Base-by-base conservation (phyloP, 192 early-diverging fungal genomes). In the Podila verticillata region DNA sequence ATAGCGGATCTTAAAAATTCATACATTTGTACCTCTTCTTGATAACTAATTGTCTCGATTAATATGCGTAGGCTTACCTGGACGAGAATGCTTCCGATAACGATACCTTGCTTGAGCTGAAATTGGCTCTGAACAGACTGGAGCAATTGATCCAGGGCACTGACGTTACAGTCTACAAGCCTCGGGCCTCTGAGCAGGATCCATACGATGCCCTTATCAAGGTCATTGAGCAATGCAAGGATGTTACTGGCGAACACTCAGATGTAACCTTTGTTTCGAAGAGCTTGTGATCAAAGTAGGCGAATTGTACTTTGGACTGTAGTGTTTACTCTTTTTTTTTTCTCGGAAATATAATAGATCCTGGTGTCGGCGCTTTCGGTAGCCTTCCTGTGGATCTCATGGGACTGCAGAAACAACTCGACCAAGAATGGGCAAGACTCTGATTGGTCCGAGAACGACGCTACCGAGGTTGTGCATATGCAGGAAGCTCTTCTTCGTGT, bases 61-160 rank as follows among this genome's bases (percentile, higher is more conserved):
- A 22, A 54, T 54, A 4, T 51, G 20, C 20, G 24, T 54, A 54
- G 51, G 51, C n/a, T 19, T 62, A 63, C 4, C 56, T 61, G 56
- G 70, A 80, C 15, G 59, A 48, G 7, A 64, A 71, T 56, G 30
- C 57, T 47, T 15, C 65, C 0, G 69, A 68, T 3, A 57, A 32
- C 12, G 39, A 47, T 34, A 60, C 57, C 9, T 10, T 68, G 47
- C 54, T 68, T 26, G 65, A 72, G 47, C 34, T 80, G 22, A 67
- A 48, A 3, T 49, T 67, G 36, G 61, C 65, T 44, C 47, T 80
- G 15, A 48, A 70, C 31, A 49, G 70, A 39, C 65, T 80, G 8
- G 77, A 80, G 47, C 70, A 80, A 60, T 63, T 80, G 60, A 59
- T 80, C 56, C 72, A 80, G 49, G 71, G 65, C 47, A 80, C 77